Evolutionary conservation across 2,329 filamentous ascomycete species (phyloP), one percentile per base, ranked within the genome.

Genomic region (Immersiporthe knoxdaviesiana): DNA sequence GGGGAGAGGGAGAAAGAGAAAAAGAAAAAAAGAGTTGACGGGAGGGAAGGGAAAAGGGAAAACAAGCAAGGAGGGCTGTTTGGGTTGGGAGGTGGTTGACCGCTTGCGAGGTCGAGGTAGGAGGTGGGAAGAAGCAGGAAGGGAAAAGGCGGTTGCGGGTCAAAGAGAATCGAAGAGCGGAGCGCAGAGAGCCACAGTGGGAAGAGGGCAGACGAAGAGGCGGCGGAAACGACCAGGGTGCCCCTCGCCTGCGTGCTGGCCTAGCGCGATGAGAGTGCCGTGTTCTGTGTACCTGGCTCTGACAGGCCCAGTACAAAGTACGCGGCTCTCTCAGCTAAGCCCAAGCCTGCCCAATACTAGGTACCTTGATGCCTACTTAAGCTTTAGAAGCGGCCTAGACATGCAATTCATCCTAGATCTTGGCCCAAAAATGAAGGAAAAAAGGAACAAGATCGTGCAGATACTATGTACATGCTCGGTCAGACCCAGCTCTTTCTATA

Each of bases 191-290:
- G 63, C 63, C 65, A 63, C 61, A 69, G 68, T 61, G 65, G 59
- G 65, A 39, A 67, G 61, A 68, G 65, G n/a, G 60, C 59, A 68
- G 68, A 56, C 59, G 59, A 41, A 68, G 66, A 66, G 66, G 69
- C 69, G 69, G 69, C 69, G 69, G 69, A 68, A 62, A 70, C 69
- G 68, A 63, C 63, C 66, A 68, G 69, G 63, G 69, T 62, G 30
- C 69, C 69, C 69, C 69, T 70, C 69, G 69, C 44, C 66, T 68
- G 66, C 63, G 35, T 66, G 63, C 63, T 63, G 68, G 59, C 44
- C 68, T 70, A 70, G 69, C 69, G 69, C 65, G 64, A 68, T 68
- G 61, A 68, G 69, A 68, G 69, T 66, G 68, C 66, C 69, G 69
- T 64, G 66, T 68, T 39, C 56, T 60, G 47, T 65, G 69, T 70